Evolutionary conservation across 2,329 filamentous ascomycete species (phyloP).

Genomic region (Eutypa lata): DNA sequence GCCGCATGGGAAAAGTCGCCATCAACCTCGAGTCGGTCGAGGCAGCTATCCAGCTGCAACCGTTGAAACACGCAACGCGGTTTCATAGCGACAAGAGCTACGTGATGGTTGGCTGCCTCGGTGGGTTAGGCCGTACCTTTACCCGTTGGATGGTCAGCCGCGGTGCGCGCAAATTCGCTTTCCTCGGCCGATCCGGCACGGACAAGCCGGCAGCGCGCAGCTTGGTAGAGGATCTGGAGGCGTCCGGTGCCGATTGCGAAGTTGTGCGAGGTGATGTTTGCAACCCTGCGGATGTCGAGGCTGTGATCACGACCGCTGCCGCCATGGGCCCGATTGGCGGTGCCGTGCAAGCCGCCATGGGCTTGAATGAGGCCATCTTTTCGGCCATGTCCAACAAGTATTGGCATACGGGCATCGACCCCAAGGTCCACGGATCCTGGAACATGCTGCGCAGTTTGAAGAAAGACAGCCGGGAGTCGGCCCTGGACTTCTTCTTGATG

Average conservation of each 20-base stretch:
- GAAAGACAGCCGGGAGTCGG: background rate
- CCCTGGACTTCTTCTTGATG: background rate
- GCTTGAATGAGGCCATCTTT: background rate
- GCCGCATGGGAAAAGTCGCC: slow-evolving; percentile 7
- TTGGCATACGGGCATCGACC: background rate
- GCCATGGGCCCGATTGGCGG: background rate
- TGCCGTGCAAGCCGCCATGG: background rate
- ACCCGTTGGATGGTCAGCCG: background rate
- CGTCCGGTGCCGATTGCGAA: slow-evolving; percentile 12
- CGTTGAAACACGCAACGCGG: background rate
- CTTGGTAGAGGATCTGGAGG: slow-evolving; percentile 8
- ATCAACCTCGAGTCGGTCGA: slow-evolving; percentile 5
- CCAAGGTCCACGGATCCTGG: background rate
- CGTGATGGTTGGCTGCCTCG: slow-evolving; percentile 7
- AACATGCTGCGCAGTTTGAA: background rate
- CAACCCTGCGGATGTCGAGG: background rate
- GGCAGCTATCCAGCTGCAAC: too few relatives aligned
- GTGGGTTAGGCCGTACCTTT: background rate
- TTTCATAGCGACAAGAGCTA: slow-evolving; percentile 4
- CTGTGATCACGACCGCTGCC: background rate
- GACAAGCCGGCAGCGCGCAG: background rate
- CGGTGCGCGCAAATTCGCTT: background rate
- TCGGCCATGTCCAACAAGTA: background rate
- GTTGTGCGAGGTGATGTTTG: background rate
- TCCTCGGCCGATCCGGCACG: background rate